These are phyloP conservation scores for Xylaria telfairii DNA, from an alignment of 495 filamentous ascomycete species.

Conservation along the genomic window DNA sequence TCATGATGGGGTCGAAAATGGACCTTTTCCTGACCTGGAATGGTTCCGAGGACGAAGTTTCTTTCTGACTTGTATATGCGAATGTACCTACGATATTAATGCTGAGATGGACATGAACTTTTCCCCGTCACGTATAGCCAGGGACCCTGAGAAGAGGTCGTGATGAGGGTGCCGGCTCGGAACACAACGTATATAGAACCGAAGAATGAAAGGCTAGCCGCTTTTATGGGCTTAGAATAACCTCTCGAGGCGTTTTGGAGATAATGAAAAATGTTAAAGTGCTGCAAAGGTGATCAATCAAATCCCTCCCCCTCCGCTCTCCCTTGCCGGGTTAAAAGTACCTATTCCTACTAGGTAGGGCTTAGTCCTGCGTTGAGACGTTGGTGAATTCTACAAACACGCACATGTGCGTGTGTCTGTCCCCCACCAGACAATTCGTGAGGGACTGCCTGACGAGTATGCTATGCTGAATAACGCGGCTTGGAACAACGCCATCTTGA, in stretches of 20 bases:
- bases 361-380: no score
- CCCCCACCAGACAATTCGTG: no score
- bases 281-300: no score
- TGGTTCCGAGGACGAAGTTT: not conserved
- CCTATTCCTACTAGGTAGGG: not conserved
- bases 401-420: no score
- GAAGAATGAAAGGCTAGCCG: not conserved
- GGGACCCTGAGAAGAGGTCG: not conserved
- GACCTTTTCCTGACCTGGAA: not conserved
- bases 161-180: not conserved
- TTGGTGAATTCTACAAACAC: no score
- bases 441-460: no score
- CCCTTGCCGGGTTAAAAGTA: not conserved
- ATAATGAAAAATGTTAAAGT: no score
- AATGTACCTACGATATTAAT: constrained; percentile 35
- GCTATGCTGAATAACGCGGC: not conserved
- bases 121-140: not conserved
- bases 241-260: no score
- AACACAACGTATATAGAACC: constrained; percentile 11
- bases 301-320: no score
- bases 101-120: constrained; percentile 9
- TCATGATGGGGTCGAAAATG: constrained; percentile 16
- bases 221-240: no score
- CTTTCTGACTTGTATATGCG: constrained; percentile 22
- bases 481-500: not conserved